These are phyloP conservation scores for Exophiala sp. DNA, from an alignment of 2,329 filamentous ascomycete species.

Conservation along the genomic window DNA sequence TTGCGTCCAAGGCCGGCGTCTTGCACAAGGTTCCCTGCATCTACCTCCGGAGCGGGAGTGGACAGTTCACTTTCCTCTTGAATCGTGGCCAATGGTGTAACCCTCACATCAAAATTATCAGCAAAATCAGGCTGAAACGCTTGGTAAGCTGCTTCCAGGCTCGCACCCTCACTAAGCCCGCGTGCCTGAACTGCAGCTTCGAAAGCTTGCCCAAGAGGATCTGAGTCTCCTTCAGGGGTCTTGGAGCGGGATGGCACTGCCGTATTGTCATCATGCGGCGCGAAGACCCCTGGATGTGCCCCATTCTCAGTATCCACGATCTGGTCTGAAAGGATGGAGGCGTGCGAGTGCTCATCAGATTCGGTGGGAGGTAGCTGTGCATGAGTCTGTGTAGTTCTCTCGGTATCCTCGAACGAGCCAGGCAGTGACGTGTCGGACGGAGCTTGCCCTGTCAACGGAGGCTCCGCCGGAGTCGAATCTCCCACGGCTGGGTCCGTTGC, in stretches of 20 bases:
- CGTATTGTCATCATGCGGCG: neutral
- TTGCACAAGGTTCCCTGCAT: neutral
- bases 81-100: conserved; percentile 12
- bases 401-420: no score
- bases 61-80: conserved; percentile 14
- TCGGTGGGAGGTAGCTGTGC: no score
- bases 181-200: conserved; percentile 20
- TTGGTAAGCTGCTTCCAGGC: conserved; percentile 19
- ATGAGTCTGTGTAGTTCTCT: no score
- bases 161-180: conserved; percentile 18
- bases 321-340: no score
- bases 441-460: no score
- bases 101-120: conserved; percentile 5
- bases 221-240: neutral
- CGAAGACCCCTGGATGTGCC: neutral
- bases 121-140: conserved; percentile 21
- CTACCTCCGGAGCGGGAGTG: neutral
- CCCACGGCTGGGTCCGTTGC: no score
- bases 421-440: no score
- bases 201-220: conserved; percentile 25
- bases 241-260: neutral
- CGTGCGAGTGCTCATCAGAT: no score
- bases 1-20: conserved; percentile 8
- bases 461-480: no score
- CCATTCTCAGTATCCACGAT: neutral